Base-by-base conservation (phyloP, 2,329 filamentous ascomycete genomes). In the Tolypocladium inflatum region DNA sequence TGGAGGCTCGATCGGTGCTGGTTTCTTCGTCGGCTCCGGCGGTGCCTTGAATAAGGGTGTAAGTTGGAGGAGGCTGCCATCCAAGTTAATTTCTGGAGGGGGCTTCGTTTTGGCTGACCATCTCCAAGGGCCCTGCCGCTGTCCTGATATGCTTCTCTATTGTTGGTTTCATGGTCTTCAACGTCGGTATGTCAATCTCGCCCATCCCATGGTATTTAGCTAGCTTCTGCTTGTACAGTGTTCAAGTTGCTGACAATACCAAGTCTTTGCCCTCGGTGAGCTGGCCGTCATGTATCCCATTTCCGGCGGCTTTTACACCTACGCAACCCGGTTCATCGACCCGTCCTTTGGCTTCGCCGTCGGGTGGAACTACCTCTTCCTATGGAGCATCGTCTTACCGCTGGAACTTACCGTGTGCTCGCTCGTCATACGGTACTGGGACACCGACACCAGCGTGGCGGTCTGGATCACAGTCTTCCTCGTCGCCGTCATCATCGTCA, bases 291-390 rank as follows among this genome's bases (percentile, higher is more conserved):
- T 85, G 74, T 86, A 80, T 61, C 83, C 83, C 19, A 78, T 85
- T 66, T 83, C 81, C 65, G 83, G 83, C 68, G 81, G 81, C 62
- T 86, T 86, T 75, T 85, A 83, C 65, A 81, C 80, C 33, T 85
- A 84, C 71, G 81, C 79, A 35, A 76, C 76, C 58, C 82, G 83
- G 56, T 86, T 86, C 66, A 80, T 86, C 61, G 82, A 84, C 66
- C 82, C 82, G 33, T 80, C 83, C 1, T 85, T 81, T 75, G 79
- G 79, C 60, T 81, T 81, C 55, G 79, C 79, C 60, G 79, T 81
- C 73, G 78, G 79, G 43, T 72, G 69, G 69, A 72, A 72, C 59
- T 72, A 72, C 23, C 62, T 79, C 59, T 75, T 80, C 62, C 77
- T 80, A 67, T 81, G 78, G 78, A 70, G 74, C 21, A 72, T 78